Evolutionary conservation across 148 eudicot genomes (phyloP).

Genomic region (Persicaria maculosa): DNA sequence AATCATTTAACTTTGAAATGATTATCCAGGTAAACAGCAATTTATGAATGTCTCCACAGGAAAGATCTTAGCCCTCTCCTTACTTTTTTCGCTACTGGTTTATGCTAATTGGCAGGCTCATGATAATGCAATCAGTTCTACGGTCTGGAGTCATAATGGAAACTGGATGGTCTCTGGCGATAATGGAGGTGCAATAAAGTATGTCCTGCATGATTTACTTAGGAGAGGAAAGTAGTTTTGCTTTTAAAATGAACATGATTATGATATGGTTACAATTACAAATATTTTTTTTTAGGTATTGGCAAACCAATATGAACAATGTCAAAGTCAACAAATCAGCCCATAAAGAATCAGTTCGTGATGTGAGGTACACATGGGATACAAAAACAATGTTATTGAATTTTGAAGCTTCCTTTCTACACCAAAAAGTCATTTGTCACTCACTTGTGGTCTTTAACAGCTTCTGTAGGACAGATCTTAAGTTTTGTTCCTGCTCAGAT

Average conservation of each 20-base stretch:
- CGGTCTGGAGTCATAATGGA: conserved; percentile 99
- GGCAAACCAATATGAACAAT: conserved; percentile 99
- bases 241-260: neutral
- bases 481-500: conserved; percentile 97
- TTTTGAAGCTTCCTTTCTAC: conserved; percentile 3
- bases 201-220: conserved; percentile 6
- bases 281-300: conserved; percentile 50
- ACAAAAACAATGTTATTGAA: neutral
- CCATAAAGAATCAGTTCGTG: conserved; percentile 95
- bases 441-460: conserved; percentile 33
- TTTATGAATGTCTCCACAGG: neutral
- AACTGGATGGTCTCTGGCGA: conserved; percentile 99
- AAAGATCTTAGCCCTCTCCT: neutral
- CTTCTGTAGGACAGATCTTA: conserved; percentile 91
- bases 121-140: conserved; percentile 94
- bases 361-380: conserved; percentile 47
- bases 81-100: neutral
- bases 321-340: conserved; percentile 92
- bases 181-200: conserved; percentile 96
- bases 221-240: neutral
- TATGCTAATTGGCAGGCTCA: conserved; percentile 60
- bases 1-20: conserved; percentile 98
- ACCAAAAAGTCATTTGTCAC: conserved; percentile 6
- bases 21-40: conserved; percentile 65
- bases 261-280: conserved; percentile 3